These are phyloP conservation scores for Erythrophleum fordii DNA, from an alignment of 306 rosid species.

Conservation along the genomic window DNA sequence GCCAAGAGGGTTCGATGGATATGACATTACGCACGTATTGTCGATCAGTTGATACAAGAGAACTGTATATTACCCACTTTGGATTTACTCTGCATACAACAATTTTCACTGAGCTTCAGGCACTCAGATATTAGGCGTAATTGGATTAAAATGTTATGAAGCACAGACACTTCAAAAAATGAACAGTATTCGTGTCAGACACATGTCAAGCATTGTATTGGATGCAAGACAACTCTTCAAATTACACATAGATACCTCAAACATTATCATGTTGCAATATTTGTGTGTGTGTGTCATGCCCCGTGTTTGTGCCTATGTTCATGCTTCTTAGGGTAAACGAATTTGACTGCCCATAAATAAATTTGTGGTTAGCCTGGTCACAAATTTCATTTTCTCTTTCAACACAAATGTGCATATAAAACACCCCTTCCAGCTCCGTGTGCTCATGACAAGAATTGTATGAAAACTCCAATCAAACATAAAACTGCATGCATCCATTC, in stretches of 20 bases:
- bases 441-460: too few species aligned
- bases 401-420: background rate
- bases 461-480: background rate
- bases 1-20: constrained; percentile 80
- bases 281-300: too few species aligned
- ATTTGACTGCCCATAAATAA: too few species aligned
- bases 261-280: too few species aligned
- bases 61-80: constrained; percentile 82
- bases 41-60: constrained; percentile 84
- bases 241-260: too few species aligned
- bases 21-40: constrained; percentile 93
- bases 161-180: background rate
- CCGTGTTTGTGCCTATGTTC: too few species aligned
- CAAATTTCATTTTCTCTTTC: background rate
- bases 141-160: background rate
- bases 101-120: constrained; percentile 3
- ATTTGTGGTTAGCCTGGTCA: background rate
- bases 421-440: background rate
- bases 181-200: background rate
- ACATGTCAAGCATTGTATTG: background rate
- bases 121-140: background rate
- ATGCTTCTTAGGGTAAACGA: too few species aligned
- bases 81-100: constrained; percentile 83
- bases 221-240: too few species aligned
- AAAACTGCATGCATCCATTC: too few species aligned